Evolutionary conservation across 2,329 filamentous ascomycete species (phyloP), one percentile per base, ranked within the genome.

Genomic region (Hypoxylon sp.): DNA sequence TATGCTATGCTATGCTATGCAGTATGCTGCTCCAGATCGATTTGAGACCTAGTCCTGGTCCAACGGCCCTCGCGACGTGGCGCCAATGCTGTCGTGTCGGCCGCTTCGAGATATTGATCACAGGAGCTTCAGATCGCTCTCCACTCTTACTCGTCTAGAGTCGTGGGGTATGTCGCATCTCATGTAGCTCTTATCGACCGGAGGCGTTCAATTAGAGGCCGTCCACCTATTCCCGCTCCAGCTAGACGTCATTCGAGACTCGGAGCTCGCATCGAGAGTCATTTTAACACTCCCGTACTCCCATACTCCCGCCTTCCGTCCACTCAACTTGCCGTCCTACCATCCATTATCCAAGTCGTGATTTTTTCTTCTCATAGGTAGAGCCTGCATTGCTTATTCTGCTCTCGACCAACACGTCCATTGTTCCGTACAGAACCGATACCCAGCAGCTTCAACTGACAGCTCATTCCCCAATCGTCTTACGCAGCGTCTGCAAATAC

Each of bases 61-160:
- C 58, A 58, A 63, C 60, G 50, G 45, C 52, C 47, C 57, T 65
- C 57, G 61, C 74, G 72, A 77, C 74, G 74, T 78, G 75, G 75
- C 73, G 71, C 74, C 70, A 74, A 68, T 74, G 67, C 68, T 66
- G 61, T 63, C 58, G 45, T 55, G 65, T 67, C 68, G 54, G 67
- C 55, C 58, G 52, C 60, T 48, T 61, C 71, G 70, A 67, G 69
- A 74, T 71, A 68, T 70, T 67, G 69, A 72, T 74, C 73, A 71
- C 66, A 70, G 66, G 69, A 69, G 64, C 68, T 67, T 68, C 64
- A 68, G 66, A 65, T 61, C 64, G 67, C 66, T 68, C 65, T 68
- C 67, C 60, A 65, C 64, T 68, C 40, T 59, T 52, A 62, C 67
- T 63, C 59, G 31, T 65, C 52, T 54, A 56, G 38, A 51, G 55